These are phyloP conservation scores for Starmerella bacillaris DNA, from an alignment of 805 yeast species.

Conservation along the genomic window DNA sequence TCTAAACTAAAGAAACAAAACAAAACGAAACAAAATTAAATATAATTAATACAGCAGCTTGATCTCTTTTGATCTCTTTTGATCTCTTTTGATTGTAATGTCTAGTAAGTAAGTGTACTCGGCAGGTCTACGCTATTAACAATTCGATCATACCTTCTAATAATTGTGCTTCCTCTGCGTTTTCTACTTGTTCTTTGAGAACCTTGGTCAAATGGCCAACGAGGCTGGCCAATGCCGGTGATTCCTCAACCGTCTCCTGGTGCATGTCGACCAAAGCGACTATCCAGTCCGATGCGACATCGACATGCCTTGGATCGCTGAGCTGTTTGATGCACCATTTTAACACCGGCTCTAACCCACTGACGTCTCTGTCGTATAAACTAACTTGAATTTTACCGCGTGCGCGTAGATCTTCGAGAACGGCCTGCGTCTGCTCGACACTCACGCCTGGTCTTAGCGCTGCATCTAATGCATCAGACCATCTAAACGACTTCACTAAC, in stretches of 20 bases:
- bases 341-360: conserved; percentile 64
- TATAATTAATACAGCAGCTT: no score
- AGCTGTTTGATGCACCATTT: conserved; percentile 64
- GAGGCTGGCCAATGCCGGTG: conserved; percentile 62
- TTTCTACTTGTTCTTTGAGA: conserved; percentile 49
- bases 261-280: conserved; percentile 58
- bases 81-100: no score
- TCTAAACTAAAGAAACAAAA: no score
- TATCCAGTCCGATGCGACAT: conserved; percentile 47
- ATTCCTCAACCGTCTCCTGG: conserved; percentile 49
- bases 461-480: conserved; percentile 82
- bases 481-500: conserved; percentile 68
- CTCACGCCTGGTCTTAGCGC: conserved; percentile 68
- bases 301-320: conserved; percentile 60
- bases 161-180: conserved; percentile 72
- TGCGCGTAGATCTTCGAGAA: conserved; percentile 66
- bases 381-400: conserved; percentile 81
- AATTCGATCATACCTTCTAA: conserved; percentile 88
- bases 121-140: conserved; percentile 33
- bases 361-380: conserved; percentile 66
- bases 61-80: no score
- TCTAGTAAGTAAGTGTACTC: no score
- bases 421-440: conserved; percentile 63
- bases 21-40: no score
- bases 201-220: conserved; percentile 37